Conservation (phyloP, 805 yeast genomes). For the Pichia heedii region DNA sequence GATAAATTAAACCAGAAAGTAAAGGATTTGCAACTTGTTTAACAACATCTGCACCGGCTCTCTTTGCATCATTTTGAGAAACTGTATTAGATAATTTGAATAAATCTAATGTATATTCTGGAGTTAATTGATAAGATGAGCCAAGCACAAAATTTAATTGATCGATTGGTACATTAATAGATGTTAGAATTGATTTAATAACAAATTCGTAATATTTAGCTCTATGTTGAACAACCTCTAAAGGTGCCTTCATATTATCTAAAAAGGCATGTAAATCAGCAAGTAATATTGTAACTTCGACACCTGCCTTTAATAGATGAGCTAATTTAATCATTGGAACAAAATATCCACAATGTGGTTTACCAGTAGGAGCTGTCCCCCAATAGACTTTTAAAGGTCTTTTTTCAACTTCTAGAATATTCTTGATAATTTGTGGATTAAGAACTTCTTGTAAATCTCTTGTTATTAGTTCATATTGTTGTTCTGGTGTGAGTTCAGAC, state of each 20-base stretch:
- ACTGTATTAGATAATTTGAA: slow-evolving; percentile 79
- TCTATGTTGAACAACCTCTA: slow-evolving; percentile 82
- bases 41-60: slow-evolving; percentile 99
- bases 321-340: slow-evolving; percentile 97
- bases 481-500: slow-evolving; percentile 40
- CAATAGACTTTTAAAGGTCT: slow-evolving; percentile 85
- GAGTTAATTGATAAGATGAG: slow-evolving; percentile 74
- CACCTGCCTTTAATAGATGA: slow-evolving; percentile 90
- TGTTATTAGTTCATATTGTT: slow-evolving; percentile 67
- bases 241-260: slow-evolving; percentile 97
- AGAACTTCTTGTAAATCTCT: slow-evolving; percentile 86
- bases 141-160: slow-evolving; percentile 79
- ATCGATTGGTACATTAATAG: slow-evolving; percentile 89
- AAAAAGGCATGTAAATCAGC: slow-evolving; percentile 96
- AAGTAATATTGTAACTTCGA: slow-evolving; percentile 81
- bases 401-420: slow-evolving; percentile 70
- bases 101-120: slow-evolving; percentile 79
- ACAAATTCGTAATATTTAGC: slow-evolving; percentile 81
- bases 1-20: slow-evolving; percentile 88
- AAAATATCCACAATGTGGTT: slow-evolving; percentile 97
- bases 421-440: slow-evolving; percentile 78
- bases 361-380: slow-evolving; percentile 99
- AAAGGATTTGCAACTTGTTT: slow-evolving; percentile 94
- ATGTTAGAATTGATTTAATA: slow-evolving; percentile 74
- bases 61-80: slow-evolving; percentile 90